Base-by-base conservation (phyloP, 2,329 filamentous ascomycete species). In the Fusarium continuum region DNA sequence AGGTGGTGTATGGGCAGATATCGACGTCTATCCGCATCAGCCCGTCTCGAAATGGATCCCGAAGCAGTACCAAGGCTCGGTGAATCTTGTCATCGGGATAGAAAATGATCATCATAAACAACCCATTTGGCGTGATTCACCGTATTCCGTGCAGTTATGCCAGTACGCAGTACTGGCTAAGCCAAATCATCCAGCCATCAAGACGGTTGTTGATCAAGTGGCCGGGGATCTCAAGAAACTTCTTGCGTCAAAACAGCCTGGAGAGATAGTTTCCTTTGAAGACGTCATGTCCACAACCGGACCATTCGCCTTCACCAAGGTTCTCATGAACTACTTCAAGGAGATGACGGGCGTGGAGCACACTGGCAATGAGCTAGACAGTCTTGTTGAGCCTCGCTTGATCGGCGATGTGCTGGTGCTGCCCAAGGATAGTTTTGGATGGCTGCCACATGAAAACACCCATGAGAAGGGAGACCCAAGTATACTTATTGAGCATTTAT, bases 141-240 rank as follows among this genome's bases (percentile, higher is more conserved):
- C 80, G 5, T 91, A 91, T 74, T 89, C 88, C 11, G 86, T 91
- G 47, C 89, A 91, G 70, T 88, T 91, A 72, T 91, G 88, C 69
- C 89, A 91, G 69, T 91, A 90, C 85, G 90, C 88, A 2, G 89
- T 91, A 38, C 86, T 91, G 67, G 77, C 86, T n/a, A 91, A 91
- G 72, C 87, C 88, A 0, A 87, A 88, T 2, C 89, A 91, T 67
- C 88, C 89, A 2, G 82, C 90, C 16, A 79, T 91, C 10, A 80
- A 85, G 46, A 86, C 88, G 40, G 81, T 91, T 44, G 87, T 91
- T 8, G 83, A 86, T 6, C 85, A 83, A 56, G 88, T 91, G 62
- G 88, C 86, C 0, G 80, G 47, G 2, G 68, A 65, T 26, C 65
- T 76, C 5, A 46, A 67, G 19, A 46, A 46, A 5, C 60, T 74